Percentiles rank a stretch among this genome's conserved stretches.
Conservation (phyloP, 176 grass and related monocot genomes). For the Sorghum bicolor region Sorghum_bicolor_NCBIv3 NC_012871.2:66560001-66560500, state of each 20-base stretch:
- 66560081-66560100: constrained; percentile 33
- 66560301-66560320: constrained; percentile 19
- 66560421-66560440: background rate
- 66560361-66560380: constrained; percentile 46
- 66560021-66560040: background rate
- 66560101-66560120: constrained; percentile 12
- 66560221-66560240: constrained; percentile 26
- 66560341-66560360: constrained; percentile 17
- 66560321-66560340: constrained; percentile 9
- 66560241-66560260: constrained; percentile 28
- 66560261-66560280: constrained; percentile 34
- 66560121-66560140: background rate
- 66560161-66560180: constrained; percentile 37
- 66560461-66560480: background rate
- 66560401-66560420: background rate
- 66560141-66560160: background rate
- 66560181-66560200: constrained; percentile 40
- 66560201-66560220: constrained; percentile 58
- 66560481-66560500: background rate
- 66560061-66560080: constrained; percentile 60
- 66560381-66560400: constrained; percentile 39
- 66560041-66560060: constrained; percentile 47
- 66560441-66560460: background rate
- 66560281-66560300: background rate
- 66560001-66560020: background rate